phyloP scores from a whole-genome alignment of 176 grass and related monocot species.

The Typha latifolia region DNA sequence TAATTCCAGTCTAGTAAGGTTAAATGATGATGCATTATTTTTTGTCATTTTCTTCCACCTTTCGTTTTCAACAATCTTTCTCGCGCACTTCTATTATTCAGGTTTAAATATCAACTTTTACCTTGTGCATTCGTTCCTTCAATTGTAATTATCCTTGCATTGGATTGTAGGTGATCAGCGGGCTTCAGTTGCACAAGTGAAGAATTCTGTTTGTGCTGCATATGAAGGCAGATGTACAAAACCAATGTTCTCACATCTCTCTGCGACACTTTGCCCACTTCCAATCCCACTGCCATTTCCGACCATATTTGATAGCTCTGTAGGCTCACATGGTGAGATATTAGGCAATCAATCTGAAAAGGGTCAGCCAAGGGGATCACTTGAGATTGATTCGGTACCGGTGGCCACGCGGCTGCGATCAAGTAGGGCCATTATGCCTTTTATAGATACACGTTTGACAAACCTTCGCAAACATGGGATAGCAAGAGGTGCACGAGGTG shows the following conservation, averaged over 20 bases:
- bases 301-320: conserved; percentile 40
- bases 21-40: too few species aligned
- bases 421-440: conserved; percentile 49
- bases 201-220: conserved; percentile 24
- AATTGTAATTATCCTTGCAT: background rate
- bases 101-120: too few species aligned
- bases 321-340: conserved; percentile 58
- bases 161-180: conserved; percentile 33
- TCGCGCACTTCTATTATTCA: too few species aligned
- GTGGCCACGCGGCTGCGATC: conserved; percentile 59
- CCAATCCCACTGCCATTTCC: conserved; percentile 86
- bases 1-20: too few species aligned
- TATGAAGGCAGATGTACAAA: conserved; percentile 26
- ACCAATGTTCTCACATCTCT: conserved; percentile 61
- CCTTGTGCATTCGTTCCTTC: background rate
- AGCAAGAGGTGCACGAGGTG: conserved; percentile 41
- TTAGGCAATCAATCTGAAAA: conserved; percentile 18
- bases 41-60: too few species aligned
- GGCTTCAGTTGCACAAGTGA: conserved; percentile 60
- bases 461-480: conserved; percentile 50
- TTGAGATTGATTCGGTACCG: conserved; percentile 56
- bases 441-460: conserved; percentile 45
- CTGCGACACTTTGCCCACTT: conserved; percentile 49
- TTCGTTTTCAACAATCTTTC: too few species aligned
- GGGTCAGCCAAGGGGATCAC: conserved; percentile 35